Percentiles rank a stretch among this genome's conserved stretches.
These are phyloP conservation scores for Paecilomyces niveus DNA, from an alignment of 2,329 filamentous ascomycete species.

Conservation along the genomic window DNA sequence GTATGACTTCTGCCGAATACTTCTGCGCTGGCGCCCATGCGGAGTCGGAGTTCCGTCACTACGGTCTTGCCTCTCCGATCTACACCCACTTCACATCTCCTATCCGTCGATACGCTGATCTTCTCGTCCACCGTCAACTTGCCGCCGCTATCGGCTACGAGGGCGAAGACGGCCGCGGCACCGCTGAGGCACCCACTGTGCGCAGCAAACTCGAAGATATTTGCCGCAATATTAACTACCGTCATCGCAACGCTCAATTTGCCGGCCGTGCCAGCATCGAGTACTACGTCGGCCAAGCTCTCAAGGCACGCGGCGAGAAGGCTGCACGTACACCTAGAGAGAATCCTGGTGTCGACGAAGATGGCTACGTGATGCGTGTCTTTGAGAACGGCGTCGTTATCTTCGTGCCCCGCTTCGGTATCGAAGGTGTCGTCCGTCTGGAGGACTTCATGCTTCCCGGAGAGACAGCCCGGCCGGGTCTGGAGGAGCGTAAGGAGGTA, in stretches of 20 bases:
- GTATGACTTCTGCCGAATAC: conserved; percentile 99
- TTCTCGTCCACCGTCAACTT: conserved; percentile 88
- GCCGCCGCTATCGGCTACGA: conserved; percentile 91
- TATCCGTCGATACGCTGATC: conserved; percentile 94
- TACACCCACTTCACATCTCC: conserved; percentile 99
- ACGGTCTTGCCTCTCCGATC: conserved; percentile 90
- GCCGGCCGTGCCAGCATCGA: conserved; percentile 90
- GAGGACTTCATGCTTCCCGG: conserved; percentile 72
- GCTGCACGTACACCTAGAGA: conserved; percentile 16
- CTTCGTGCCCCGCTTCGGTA: conserved; percentile 90
- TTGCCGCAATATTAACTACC: conserved; percentile 96
- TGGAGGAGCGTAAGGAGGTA: conserved; percentile 25
- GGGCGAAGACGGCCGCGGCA: conserved; percentile 43
- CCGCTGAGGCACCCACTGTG: conserved; percentile 69
- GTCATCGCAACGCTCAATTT: conserved; percentile 94
- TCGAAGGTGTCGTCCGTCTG: conserved; percentile 83
- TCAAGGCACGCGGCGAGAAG: conserved; percentile 60
- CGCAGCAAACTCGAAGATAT: conserved; percentile 82
- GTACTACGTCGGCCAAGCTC: conserved; percentile 95
- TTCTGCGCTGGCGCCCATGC: conserved; percentile 92
- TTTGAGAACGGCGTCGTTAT: conserved; percentile 98
- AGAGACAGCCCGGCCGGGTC: conserved; percentile 18
- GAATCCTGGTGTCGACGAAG: conserved; percentile 58
- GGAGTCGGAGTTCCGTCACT: conserved; percentile 92
- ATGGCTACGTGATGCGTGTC: conserved; percentile 93